phyloP scores from a whole-genome alignment of 1,284 basidiomycete genomes.

The Irpex sp. region DNA sequence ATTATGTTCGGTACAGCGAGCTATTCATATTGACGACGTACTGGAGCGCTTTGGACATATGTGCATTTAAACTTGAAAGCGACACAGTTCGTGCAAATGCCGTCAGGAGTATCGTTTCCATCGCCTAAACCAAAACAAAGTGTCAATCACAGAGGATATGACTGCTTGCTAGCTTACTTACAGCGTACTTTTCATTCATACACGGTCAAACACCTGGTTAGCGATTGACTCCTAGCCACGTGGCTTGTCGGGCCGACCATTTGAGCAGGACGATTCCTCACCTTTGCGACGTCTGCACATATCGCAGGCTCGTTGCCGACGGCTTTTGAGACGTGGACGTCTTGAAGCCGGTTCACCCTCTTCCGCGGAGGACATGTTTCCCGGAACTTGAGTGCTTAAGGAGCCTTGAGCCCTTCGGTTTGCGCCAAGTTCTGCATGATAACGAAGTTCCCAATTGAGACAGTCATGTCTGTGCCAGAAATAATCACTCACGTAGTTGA shows the following conservation, averaged over 20 bases:
- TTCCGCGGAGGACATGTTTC: constrained; percentile 10
- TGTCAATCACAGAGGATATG: constrained; percentile 7
- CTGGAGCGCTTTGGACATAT: constrained; percentile 15
- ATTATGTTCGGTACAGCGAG: neutral
- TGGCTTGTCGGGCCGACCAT: neutral
- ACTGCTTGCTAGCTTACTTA: constrained; percentile 11
- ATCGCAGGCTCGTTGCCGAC: constrained; percentile 16
- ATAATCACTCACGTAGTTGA: too few relatives aligned
- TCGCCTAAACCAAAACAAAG: constrained; percentile 10
- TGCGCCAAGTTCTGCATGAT: neutral
- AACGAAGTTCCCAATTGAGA: neutral
- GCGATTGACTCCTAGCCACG: neutral
- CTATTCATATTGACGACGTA: constrained; percentile 2
- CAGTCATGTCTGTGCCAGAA: too few relatives aligned
- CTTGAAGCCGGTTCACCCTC: constrained; percentile 10
- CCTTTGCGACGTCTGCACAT: constrained; percentile 23
- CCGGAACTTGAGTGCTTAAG: neutral
- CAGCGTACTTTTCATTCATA: constrained; percentile 13
- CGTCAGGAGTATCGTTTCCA: constrained; percentile 5
- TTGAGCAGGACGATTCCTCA: constrained; percentile 2
- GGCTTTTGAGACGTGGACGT: constrained; percentile 13
- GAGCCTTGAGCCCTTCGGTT: neutral
- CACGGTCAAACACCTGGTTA: neutral
- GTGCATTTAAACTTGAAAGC: constrained; percentile 16
- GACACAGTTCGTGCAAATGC: constrained; percentile 18